Conservation (phyloP, 2,329 filamentous ascomycete genomes). For the Nemania diffusa region DNA sequence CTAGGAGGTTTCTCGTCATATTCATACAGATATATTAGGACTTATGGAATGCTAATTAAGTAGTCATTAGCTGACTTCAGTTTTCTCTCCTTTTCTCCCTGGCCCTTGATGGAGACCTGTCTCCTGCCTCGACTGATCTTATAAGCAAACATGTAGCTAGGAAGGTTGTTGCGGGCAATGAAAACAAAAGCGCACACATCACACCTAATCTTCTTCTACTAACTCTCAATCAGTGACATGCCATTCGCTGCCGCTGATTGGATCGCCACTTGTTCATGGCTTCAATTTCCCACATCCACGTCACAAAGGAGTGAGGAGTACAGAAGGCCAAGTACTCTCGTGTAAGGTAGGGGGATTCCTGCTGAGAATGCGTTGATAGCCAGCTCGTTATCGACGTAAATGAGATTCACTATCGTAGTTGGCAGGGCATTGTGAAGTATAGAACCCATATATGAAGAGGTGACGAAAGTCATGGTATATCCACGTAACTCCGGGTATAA, state of each 20-base stretch:
- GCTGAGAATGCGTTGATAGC: conserved; percentile 3
- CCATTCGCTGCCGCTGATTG: conserved; percentile 5
- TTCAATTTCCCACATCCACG: conserved; percentile 14
- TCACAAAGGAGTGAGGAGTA: not conserved
- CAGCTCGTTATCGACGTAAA: conserved; percentile 4
- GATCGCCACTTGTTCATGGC: conserved; percentile 2
- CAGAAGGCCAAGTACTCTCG: not conserved
- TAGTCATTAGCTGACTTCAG: conserved; percentile 7
- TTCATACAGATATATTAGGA: conserved; percentile 27
- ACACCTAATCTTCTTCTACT: conserved; percentile 30
- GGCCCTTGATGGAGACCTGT: conserved; percentile 1
- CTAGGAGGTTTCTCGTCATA: not conserved
- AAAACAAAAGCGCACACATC: not conserved
- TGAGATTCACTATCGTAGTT: not conserved
- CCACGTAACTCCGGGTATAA: conserved; percentile 12
- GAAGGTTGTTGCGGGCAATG: not conserved
- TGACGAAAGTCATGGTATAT: conserved; percentile 16
- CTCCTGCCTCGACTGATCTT: conserved; percentile 1
- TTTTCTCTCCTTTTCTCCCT: conserved; percentile 10
- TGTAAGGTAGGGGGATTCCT: conserved; percentile 1
- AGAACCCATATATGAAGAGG: conserved; percentile 19
- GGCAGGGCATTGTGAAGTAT: conserved; percentile 1
- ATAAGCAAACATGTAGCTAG: conserved; percentile 14
- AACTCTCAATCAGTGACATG: conserved; percentile 17
- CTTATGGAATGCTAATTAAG: conserved; percentile 19